Evolutionary conservation across 2,329 filamentous ascomycete genomes (phyloP), one percentile per base, ranked within the genome.

Genomic region (Diaporthe sp.): DNA sequence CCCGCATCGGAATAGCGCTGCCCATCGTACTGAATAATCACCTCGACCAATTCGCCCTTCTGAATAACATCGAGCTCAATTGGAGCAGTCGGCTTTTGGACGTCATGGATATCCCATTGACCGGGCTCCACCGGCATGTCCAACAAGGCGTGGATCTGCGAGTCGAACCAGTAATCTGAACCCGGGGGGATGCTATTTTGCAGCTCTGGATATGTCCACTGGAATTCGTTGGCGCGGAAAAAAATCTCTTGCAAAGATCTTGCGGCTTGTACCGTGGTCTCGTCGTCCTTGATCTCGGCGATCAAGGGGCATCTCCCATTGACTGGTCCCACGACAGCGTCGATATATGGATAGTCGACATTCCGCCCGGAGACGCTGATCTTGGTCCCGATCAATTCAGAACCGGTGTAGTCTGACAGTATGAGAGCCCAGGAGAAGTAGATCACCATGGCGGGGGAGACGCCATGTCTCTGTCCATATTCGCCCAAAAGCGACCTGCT

Each of bases 401-500:
- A 51, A 10, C n/a, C 49, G 22, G 49, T 51, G 49, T 51, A 51
- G 17, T 51, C 22, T 25, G 49, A 51, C 22, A 51, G 49, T 51
- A 51, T 51, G 49, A 51, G 49, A 51, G 49, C 49, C 49, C 49
- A 51, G 19, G 49, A 51, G 49, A 51, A 51, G 49, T 51, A 51
- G 4, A 51, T 25, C 49, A 51, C 49, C 49, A 25, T 51, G 49
- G 49, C 49, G 22, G 19, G 49, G 12, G 49, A 51, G n/a, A 51
- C 6, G 22, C 49, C 49, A 25, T 51, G 49, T 9, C 49, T 51
- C 12, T 51, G 49, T 25, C 22, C 49, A 51, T 51, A 51, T 51
- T 51, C n/a, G 49, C 49, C 49, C 22, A 51, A 51, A 7, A 51
- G 49, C 49, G n/a, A 51, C n/a, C 49, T 51, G 49, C 49, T 51